These are phyloP conservation scores for Rhizopus stolonifer DNA, from an alignment of 371 early-diverging fungal genomes.

Conservation along the genomic window DNA sequence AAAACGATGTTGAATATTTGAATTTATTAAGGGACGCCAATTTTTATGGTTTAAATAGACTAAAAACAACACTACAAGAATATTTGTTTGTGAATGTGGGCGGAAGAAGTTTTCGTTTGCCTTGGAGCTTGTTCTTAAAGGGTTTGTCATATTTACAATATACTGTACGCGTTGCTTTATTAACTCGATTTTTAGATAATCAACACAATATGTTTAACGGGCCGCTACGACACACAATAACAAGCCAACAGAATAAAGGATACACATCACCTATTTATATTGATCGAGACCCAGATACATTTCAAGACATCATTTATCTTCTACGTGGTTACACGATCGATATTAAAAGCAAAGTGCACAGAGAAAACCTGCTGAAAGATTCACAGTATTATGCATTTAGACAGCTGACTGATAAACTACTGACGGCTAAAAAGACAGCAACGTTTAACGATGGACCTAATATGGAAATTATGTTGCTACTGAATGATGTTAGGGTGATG, in stretches of 20 bases:
- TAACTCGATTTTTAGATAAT: slow-evolving; percentile 31
- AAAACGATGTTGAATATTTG: slow-evolving; percentile 49
- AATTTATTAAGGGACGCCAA: slow-evolving; percentile 51
- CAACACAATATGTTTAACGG: slow-evolving; percentile 46
- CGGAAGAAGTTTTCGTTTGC: slow-evolving; percentile 41
- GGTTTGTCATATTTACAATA: slow-evolving; percentile 13
- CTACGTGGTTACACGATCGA: slow-evolving; percentile 61
- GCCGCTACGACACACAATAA: slow-evolving; percentile 33
- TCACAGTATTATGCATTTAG: slow-evolving; percentile 61
- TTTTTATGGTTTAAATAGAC: slow-evolving; percentile 52
- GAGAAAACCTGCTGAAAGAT: slow-evolving; percentile 61
- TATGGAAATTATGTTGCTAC: slow-evolving; percentile 38
- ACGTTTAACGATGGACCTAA: slow-evolving; percentile 37
- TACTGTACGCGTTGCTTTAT: background rate
- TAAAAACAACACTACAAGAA: slow-evolving; percentile 46
- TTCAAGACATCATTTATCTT: slow-evolving; percentile 59
- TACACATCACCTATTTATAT: slow-evolving; percentile 49
- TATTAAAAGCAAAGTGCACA: slow-evolving; percentile 61
- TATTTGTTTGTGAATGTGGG: slow-evolving; percentile 49
- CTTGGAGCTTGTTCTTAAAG: slow-evolving; percentile 41
- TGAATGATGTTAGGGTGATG: slow-evolving; percentile 41
- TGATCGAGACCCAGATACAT: slow-evolving; percentile 61
- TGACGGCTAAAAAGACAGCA: slow-evolving; percentile 38
- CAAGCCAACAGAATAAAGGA: slow-evolving; percentile 21
- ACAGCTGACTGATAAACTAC: slow-evolving; percentile 51